Evolutionary conservation across 805 yeast genomes (phyloP).

Genomic region (Ascoidea rubescens): DNA sequence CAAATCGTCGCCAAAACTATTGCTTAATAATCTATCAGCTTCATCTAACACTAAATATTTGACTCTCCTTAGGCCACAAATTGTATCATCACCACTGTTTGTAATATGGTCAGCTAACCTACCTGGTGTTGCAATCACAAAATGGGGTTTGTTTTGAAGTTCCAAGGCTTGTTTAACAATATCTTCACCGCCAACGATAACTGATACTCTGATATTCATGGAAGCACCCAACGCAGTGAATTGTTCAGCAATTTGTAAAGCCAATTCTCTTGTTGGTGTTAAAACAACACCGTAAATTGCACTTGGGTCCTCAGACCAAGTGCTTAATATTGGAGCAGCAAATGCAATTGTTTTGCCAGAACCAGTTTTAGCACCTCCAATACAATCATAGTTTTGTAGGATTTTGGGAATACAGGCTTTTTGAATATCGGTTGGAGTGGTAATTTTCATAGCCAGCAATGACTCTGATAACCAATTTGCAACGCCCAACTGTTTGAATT

Average conservation of each 20-base stretch:
- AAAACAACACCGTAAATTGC: slow-evolving; percentile 83
- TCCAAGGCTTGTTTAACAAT: slow-evolving; percentile 79
- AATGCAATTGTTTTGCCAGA: slow-evolving; percentile 96
- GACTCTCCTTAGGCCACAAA: slow-evolving; percentile 63
- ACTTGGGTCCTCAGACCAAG: slow-evolving; percentile 91
- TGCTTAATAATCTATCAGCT: slow-evolving; percentile 83
- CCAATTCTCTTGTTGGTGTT: slow-evolving; percentile 90
- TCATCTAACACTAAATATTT: slow-evolving; percentile 84
- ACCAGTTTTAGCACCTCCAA: slow-evolving; percentile 98
- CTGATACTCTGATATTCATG: slow-evolving; percentile 71
- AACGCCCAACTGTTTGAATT: slow-evolving; percentile 54
- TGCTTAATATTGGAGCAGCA: slow-evolving; percentile 91
- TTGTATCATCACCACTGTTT: slow-evolving; percentile 80
- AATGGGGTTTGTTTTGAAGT: slow-evolving; percentile 77
- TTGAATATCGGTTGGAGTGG: slow-evolving; percentile 79
- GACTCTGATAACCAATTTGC: slow-evolving; percentile 82
- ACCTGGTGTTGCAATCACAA: slow-evolving; percentile 95
- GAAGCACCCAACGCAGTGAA: slow-evolving; percentile 83
- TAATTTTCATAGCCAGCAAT: slow-evolving; percentile 66
- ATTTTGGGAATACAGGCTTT: slow-evolving; percentile 79
- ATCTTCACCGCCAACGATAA: slow-evolving; percentile 92
- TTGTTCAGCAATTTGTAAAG: slow-evolving; percentile 94
- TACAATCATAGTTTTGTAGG: slow-evolving; percentile 74
- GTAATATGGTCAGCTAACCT: slow-evolving; percentile 84
- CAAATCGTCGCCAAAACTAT: slow-evolving; percentile 72